A percentile compares a stretch with the other conserved stretches of the same genome.
These are phyloP conservation scores for Blastobotrys mokoenaii DNA, from an alignment of 805 yeast species.

Conservation along the genomic window DNA sequence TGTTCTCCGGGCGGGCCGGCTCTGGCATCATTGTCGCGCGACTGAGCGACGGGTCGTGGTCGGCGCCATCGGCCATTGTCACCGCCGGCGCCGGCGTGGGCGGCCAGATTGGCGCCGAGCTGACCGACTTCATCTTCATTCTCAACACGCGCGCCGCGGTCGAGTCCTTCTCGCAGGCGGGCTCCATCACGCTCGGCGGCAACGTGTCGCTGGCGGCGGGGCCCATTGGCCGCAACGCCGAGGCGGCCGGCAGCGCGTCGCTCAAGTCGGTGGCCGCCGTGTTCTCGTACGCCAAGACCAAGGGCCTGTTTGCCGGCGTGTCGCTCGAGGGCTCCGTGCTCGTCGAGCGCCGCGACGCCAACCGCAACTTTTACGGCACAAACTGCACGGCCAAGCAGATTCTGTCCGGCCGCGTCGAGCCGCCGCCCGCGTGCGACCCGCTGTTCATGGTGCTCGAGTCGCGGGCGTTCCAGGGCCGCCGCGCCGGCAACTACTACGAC, in stretches of 20 bases:
- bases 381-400: slow-evolving; percentile 82
- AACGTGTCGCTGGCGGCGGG: slow-evolving; percentile 95
- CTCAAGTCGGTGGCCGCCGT: slow-evolving; percentile 80
- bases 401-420: slow-evolving; percentile 77
- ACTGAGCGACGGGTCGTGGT: slow-evolving; percentile 92
- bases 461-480: slow-evolving; percentile 50
- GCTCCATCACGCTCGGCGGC: slow-evolving; percentile 92
- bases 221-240: slow-evolving; percentile 94
- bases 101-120: slow-evolving; percentile 93
- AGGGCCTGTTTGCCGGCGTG: slow-evolving; percentile 95
- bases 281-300: slow-evolving; percentile 88
- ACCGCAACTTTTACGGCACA: slow-evolving; percentile 86
- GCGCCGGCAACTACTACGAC: slow-evolving; percentile 35
- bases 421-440: slow-evolving; percentile 87
- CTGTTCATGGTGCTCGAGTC: slow-evolving; percentile 80
- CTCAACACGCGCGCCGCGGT: slow-evolving; percentile 83
- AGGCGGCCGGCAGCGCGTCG: slow-evolving; percentile 93
- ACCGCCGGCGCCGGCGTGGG: slow-evolving; percentile 99
- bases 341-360: slow-evolving; percentile 95
- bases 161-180: slow-evolving; percentile 85
- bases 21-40: slow-evolving; percentile 93
- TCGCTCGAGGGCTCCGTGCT: slow-evolving; percentile 94
- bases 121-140: slow-evolving; percentile 93
- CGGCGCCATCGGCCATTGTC: slow-evolving; percentile 91
- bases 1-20: slow-evolving; percentile 95